These are phyloP conservation scores for Aspergillus conjunctus DNA, from an alignment of 495 filamentous ascomycete genomes.

Conservation along the genomic window DNA sequence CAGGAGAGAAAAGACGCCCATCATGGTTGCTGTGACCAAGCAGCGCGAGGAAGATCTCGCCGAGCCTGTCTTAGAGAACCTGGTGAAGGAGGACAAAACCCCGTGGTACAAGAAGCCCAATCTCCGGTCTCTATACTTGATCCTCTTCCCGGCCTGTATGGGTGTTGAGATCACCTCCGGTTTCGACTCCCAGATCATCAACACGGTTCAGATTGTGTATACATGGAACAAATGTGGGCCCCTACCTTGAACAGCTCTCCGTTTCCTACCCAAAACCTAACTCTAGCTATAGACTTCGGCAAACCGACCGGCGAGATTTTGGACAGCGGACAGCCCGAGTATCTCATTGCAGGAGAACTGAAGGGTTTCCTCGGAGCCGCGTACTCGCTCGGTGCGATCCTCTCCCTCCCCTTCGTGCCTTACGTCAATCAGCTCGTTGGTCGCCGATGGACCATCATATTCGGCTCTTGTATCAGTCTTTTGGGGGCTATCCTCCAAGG, in stretches of 20 bases:
- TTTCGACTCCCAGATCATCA: conserved; percentile 73
- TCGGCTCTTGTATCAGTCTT: conserved; percentile 60
- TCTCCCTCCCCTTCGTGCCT: conserved; percentile 62
- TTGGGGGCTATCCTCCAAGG: conserved; percentile 61
- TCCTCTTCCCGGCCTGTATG: conserved; percentile 67
- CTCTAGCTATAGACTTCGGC: conserved; percentile 35
- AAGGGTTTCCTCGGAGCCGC: conserved; percentile 34
- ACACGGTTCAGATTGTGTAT: conserved; percentile 63
- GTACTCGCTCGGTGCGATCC: conserved; percentile 48
- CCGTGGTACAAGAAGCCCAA: conserved; percentile 66
- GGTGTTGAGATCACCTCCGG: conserved; percentile 73
- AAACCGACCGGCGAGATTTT: conserved; percentile 28
- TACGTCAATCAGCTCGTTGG: conserved; percentile 58
- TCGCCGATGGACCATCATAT: conserved; percentile 59
- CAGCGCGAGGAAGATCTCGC: conserved; percentile 35
- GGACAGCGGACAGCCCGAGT: conserved; percentile 23
- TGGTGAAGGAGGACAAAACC: conserved; percentile 29
- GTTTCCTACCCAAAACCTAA: background rate
- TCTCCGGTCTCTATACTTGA: conserved; percentile 59
- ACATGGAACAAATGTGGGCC: conserved; percentile 58
- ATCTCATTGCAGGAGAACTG: conserved; percentile 27
- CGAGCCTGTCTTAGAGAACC: conserved; percentile 32
- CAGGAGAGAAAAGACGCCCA: background rate
- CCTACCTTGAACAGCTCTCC: background rate
- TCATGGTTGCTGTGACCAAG: conserved; percentile 33